Conservation (phyloP, 352 stramenopile species). For the Globisporangium echinulatum region DNA sequence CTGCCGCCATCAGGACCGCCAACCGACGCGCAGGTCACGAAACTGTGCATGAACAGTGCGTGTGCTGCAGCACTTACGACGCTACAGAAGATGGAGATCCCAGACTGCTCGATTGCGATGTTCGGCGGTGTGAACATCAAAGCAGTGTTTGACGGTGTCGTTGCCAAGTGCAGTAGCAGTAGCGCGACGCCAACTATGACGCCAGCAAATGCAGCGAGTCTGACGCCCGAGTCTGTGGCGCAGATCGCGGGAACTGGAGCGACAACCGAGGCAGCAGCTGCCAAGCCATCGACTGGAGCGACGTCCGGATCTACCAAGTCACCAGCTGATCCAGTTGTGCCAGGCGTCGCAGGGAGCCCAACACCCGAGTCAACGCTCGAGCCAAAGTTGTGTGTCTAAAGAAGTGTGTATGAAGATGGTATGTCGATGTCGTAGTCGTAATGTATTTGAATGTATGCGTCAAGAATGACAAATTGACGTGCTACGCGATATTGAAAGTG, state of each 20-base stretch:
- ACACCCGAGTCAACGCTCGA: slow-evolving; percentile 4
- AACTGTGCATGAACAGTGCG: slow-evolving; percentile 19
- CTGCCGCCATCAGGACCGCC: slow-evolving; percentile 20
- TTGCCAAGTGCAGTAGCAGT: slow-evolving; percentile 5
- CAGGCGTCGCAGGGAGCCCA: neutral
- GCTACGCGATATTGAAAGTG: too few relatives aligned
- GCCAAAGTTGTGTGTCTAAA: slow-evolving; percentile 11
- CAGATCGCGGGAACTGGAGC: neutral
- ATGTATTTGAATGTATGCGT: slow-evolving; percentile 4
- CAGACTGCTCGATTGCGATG: slow-evolving; percentile 35
- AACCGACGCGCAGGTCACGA: slow-evolving; percentile 23
- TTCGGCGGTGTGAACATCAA: slow-evolving; percentile 41
- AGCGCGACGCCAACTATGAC: slow-evolving; percentile 8
- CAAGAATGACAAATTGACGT: neutral
- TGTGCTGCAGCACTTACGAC: slow-evolving; percentile 21
- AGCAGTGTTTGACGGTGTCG: slow-evolving; percentile 17
- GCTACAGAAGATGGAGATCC: slow-evolving; percentile 28
- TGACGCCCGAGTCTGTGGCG: slow-evolving; percentile 2
- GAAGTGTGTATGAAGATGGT: neutral
- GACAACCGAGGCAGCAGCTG: neutral
- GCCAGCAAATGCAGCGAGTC: slow-evolving; percentile 1
- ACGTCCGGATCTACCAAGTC: neutral
- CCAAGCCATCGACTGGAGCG: neutral
- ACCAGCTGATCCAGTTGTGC: neutral
- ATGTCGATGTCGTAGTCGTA: neutral